A percentile compares a stretch with the other conserved stretches of the same genome.
Evolutionary conservation across 2,329 filamentous ascomycete genomes (phyloP).

Genomic region (Ascochyta rabiei): DNA sequence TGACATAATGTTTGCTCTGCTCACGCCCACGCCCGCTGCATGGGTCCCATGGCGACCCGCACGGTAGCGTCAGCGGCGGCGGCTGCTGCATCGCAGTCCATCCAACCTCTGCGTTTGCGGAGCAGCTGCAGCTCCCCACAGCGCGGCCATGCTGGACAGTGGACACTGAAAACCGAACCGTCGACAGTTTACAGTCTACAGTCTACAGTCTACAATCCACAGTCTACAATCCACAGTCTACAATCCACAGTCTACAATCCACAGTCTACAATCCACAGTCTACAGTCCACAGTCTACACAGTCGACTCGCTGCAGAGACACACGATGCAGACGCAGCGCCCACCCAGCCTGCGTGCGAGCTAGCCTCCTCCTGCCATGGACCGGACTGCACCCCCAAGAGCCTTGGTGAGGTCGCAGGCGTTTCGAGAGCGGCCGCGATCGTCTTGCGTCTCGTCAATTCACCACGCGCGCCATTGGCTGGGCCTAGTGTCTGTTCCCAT

Average conservation of each 20-base stretch:
- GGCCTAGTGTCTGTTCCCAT: slow-evolving; percentile 5
- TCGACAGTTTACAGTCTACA: too few relatives aligned
- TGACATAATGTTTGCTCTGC: slow-evolving; percentile 18
- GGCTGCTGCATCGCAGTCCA: slow-evolving; percentile 17
- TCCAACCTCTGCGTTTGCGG: slow-evolving; percentile 5
- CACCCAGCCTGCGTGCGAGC: background rate
- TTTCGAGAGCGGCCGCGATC: slow-evolving; percentile 19
- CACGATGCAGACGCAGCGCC: too few relatives aligned
- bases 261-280: too few relatives aligned
- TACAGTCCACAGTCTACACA: too few relatives aligned
- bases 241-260: too few relatives aligned
- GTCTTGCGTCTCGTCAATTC: slow-evolving; percentile 11
- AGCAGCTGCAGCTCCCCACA: slow-evolving; percentile 18
- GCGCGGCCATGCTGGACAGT: background rate
- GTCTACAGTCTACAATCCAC: too few relatives aligned
- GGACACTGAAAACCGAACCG: too few relatives aligned
- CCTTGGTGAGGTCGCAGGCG: slow-evolving; percentile 16
- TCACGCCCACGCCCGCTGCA: slow-evolving; percentile 5
- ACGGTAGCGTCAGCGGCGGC: slow-evolving; percentile 22
- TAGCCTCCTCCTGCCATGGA: slow-evolving; percentile 2
- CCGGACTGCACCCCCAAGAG: background rate
- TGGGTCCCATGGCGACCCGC: slow-evolving; percentile 11
- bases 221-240: too few relatives aligned
- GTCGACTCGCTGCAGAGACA: background rate
- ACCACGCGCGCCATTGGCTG: slow-evolving; percentile 7